phyloP scores from a whole-genome alignment of 2,329 filamentous ascomycete genomes.

The Pestalotiopsis sp. region DNA sequence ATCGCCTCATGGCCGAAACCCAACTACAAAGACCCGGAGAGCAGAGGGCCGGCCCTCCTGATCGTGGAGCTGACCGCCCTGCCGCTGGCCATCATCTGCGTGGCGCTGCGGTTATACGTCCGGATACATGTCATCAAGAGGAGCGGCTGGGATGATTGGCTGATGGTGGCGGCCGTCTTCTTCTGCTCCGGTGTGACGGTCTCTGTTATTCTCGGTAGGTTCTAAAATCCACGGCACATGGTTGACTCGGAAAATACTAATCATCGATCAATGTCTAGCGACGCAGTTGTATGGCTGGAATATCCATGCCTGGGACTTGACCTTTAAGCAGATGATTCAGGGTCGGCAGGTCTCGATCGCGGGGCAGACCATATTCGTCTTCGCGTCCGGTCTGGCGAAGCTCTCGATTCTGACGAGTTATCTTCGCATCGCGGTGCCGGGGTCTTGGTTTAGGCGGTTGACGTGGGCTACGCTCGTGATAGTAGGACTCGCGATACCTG shows the following conservation, averaged over 20 bases:
- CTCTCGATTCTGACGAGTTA: conserved; percentile 43
- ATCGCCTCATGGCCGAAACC: conserved; percentile 39
- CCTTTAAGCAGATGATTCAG: conserved; percentile 24
- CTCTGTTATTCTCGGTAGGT: conserved; percentile 19
- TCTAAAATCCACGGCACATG: background rate
- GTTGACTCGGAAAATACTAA: background rate
- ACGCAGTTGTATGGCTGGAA: conserved; percentile 39
- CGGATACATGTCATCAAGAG: conserved; percentile 35
- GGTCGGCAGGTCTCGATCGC: conserved; percentile 41
- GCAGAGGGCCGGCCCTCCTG: conserved; percentile 38
- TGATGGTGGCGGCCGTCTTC: conserved; percentile 39
- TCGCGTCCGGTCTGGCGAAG: conserved; percentile 40
- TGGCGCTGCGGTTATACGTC: conserved; percentile 41
- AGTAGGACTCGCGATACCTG: conserved; percentile 30
- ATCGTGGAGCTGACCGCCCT: conserved; percentile 39
- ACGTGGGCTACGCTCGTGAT: conserved; percentile 30
- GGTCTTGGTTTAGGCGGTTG: conserved; percentile 35
- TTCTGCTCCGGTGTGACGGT: conserved; percentile 26
- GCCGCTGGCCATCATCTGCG: conserved; percentile 34
- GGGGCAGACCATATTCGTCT: conserved; percentile 41
- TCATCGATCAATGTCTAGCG: conserved; percentile 18
- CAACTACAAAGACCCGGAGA: conserved; percentile 39
- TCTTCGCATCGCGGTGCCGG: conserved; percentile 37
- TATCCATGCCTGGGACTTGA: conserved; percentile 41
- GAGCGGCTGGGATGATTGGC: conserved; percentile 41